Evolutionary conservation across 169 alveolate genomes (phyloP).

Genomic region (Amoebophrya sp.): DNA sequence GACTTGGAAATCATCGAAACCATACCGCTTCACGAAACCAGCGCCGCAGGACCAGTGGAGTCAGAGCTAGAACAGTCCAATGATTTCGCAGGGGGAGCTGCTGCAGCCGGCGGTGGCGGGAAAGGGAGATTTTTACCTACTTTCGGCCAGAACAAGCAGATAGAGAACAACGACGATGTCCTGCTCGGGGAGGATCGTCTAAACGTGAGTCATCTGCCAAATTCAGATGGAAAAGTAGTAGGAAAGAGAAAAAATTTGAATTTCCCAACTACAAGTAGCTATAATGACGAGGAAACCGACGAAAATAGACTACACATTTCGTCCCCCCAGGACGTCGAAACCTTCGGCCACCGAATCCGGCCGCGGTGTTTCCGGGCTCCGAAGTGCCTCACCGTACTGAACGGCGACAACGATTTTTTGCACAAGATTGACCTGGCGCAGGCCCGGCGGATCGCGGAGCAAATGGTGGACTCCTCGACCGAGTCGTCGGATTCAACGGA

Average conservation of each 20-base stretch:
- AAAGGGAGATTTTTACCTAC: no score
- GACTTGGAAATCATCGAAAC: background rate
- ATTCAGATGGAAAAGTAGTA: no score
- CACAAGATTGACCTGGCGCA: background rate
- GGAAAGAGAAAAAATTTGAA: no score
- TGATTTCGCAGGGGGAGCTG: background rate
- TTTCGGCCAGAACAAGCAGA: background rate
- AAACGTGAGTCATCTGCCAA: no score
- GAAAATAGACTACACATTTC: background rate
- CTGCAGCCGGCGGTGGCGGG: background rate
- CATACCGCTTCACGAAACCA: background rate
- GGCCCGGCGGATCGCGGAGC: background rate
- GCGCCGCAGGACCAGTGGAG: no score
- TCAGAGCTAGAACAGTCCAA: no score
- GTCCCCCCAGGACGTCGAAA: background rate
- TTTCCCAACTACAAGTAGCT: no score
- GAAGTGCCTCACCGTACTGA: background rate
- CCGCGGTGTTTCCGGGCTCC: conserved; percentile 2
- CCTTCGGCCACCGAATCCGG: background rate
- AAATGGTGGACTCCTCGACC: background rate
- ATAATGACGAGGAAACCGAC: background rate
- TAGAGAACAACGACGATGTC: background rate
- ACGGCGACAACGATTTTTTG: background rate
- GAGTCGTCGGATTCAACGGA: background rate
- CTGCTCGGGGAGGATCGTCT: background rate